Conservation (phyloP, 2,329 filamentous ascomycete species). For the Hymenoscyphus fraxineus region DNA sequence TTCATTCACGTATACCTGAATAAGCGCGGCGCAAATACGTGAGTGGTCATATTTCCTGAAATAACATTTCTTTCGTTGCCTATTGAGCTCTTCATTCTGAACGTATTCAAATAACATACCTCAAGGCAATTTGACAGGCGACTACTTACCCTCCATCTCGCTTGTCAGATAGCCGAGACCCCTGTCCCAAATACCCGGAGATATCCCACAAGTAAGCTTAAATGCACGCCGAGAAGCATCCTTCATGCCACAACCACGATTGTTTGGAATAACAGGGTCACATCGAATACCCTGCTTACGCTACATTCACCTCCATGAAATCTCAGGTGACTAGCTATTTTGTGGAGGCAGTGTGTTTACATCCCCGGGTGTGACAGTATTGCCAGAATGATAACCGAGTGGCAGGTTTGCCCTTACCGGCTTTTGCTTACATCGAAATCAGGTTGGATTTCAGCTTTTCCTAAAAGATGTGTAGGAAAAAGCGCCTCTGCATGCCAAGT, state of each 20-base stretch:
- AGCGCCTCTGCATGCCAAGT: background rate
- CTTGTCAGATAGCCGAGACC: background rate
- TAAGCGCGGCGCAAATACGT: too few relatives aligned
- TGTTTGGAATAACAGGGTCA: background rate
- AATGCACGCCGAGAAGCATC: background rate
- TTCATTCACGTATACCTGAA: background rate
- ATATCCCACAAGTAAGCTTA: background rate
- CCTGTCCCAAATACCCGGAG: background rate
- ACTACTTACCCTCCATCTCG: background rate
- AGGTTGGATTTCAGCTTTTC: background rate
- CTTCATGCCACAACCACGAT: constrained; percentile 1
- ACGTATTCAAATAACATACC: too few relatives aligned
- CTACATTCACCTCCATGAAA: background rate
- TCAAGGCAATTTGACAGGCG: background rate
- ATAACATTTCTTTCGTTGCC: too few relatives aligned
- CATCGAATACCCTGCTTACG: background rate
- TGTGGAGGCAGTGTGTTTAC: background rate
- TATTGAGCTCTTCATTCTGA: too few relatives aligned
- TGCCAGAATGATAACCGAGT: background rate
- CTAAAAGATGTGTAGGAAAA: background rate
- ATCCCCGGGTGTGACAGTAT: background rate
- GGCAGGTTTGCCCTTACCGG: background rate
- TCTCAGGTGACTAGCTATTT: background rate
- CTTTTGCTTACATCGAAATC: background rate
- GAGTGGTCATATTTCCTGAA: too few relatives aligned